phyloP scores from a whole-genome alignment of 352 stramenopile genomes.

The Globisporangium paroecandrum region DNA sequence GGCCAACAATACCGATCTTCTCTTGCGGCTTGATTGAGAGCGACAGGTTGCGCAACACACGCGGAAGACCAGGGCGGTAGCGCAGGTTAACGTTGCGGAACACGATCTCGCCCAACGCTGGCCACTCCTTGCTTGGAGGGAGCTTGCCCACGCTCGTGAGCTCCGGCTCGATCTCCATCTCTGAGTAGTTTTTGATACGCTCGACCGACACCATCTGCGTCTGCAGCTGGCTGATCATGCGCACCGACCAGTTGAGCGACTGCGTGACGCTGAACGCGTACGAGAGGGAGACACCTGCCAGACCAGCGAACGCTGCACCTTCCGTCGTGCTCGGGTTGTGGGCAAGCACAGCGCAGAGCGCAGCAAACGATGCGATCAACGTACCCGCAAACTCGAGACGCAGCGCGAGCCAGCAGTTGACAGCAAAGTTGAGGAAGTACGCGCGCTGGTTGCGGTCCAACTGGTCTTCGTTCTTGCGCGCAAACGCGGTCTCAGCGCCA shows the following conservation, averaged over 20 bases:
- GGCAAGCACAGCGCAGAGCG: conserved; percentile 47
- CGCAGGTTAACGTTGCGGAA: conserved; percentile 83
- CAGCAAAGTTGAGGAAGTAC: conserved; percentile 71
- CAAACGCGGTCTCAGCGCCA: conserved; percentile 46
- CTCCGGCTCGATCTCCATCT: conserved; percentile 62
- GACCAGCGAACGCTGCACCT: conserved; percentile 45
- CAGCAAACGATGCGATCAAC: conserved; percentile 53
- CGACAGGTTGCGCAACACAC: conserved; percentile 46
- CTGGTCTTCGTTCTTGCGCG: conserved; percentile 44
- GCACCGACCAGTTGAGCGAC: conserved; percentile 77
- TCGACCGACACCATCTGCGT: conserved; percentile 80
- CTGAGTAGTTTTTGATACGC: conserved; percentile 67
- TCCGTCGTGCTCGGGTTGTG: conserved; percentile 39
- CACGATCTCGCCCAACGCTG: conserved; percentile 51
- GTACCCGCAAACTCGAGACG: conserved; percentile 72
- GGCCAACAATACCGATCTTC: conserved; percentile 69
- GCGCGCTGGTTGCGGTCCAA: conserved; percentile 67
- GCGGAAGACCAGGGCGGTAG: conserved; percentile 64
- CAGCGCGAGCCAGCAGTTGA: conserved; percentile 76
- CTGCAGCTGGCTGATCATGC: conserved; percentile 72
- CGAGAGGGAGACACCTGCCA: conserved; percentile 67
- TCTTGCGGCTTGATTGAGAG: conserved; percentile 59
- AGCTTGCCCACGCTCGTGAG: conserved; percentile 87
- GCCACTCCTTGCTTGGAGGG: conserved; percentile 61
- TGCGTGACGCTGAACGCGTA: conserved; percentile 80